A percentile compares a stretch with the other conserved stretches of the same genome.
phyloP scores from a whole-genome alignment of 306 rosid species.

The Castanea crenata region DNA sequence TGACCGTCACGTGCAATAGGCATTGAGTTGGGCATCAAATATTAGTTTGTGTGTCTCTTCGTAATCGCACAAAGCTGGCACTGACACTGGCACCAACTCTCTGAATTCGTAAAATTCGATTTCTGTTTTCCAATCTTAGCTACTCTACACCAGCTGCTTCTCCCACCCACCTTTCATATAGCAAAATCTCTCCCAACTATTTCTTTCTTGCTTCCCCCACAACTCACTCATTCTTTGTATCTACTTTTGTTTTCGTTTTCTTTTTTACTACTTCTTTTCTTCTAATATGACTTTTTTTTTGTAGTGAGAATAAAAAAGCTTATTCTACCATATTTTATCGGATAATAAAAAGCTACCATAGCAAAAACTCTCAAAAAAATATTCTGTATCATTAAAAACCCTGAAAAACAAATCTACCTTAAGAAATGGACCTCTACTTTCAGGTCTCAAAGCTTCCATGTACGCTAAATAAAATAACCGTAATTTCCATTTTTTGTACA shows the following conservation, averaged over 20 bases:
- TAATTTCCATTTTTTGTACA: not conserved
- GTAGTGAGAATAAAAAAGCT: not conserved
- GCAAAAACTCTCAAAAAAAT: too few relatives aligned
- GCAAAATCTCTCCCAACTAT: not conserved
- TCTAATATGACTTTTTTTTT: too few relatives aligned
- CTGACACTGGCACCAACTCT: not conserved
- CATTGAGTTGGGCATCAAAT: not conserved
- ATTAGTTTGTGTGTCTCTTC: not conserved
- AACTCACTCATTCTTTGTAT: too few relatives aligned
- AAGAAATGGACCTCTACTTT: not conserved
- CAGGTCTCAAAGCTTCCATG: not conserved
- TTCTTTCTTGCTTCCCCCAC: too few relatives aligned
- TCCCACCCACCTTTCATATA: not conserved
- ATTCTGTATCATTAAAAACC: not conserved
- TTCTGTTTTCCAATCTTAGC: not conserved
- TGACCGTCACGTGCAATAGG: conserved; percentile 18
- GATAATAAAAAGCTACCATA: too few relatives aligned
- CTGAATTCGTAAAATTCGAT: not conserved
- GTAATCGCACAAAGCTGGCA: conserved; percentile 7
- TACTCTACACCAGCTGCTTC: too few relatives aligned
- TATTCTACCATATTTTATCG: too few relatives aligned
- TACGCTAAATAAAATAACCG: not conserved
- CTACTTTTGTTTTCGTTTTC: not conserved
- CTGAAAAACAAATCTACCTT: not conserved
- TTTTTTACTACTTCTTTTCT: not conserved